These are phyloP conservation scores for Calycina marina DNA, from an alignment of 2,329 filamentous ascomycete genomes.

Conservation along the genomic window DNA sequence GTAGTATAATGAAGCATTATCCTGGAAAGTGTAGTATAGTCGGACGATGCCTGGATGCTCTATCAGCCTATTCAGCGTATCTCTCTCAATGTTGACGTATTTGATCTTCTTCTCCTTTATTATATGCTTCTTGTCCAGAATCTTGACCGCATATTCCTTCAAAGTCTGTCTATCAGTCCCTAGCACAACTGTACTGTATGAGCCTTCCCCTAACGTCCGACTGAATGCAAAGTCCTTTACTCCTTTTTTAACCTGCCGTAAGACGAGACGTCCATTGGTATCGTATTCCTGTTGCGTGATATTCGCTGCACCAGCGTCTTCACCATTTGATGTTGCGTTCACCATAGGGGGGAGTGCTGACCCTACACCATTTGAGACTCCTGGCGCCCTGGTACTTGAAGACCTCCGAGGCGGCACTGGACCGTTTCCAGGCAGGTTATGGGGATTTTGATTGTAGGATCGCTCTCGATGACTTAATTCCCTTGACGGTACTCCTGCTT, in stretches of 20 bases:
- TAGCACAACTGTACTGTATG: constrained; percentile 89
- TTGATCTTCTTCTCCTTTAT: constrained; percentile 99
- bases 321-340: constrained; percentile 46
- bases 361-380: constrained; percentile 17
- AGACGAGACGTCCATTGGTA: constrained; percentile 64
- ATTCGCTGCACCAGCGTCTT: constrained; percentile 84
- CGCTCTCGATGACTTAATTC: constrained; percentile 57
- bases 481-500: constrained; percentile 45
- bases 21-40: constrained; percentile 97
- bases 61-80: constrained; percentile 88
- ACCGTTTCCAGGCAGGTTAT: constrained; percentile 35
- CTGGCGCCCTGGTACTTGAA: constrained; percentile 31
- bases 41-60: constrained; percentile 95
- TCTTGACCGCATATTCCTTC: constrained; percentile 96
- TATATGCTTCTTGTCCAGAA: constrained; percentile 95
- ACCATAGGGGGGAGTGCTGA: constrained; percentile 40
- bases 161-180: constrained; percentile 87
- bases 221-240: constrained; percentile 96
- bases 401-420: constrained; percentile 61
- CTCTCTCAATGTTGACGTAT: constrained; percentile 99
- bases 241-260: constrained; percentile 85
- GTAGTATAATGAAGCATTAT: constrained; percentile 91
- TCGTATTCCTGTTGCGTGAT: constrained; percentile 73
- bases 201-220: constrained; percentile 80
- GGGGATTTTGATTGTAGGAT: constrained; percentile 47